Base-by-base conservation (phyloP, 768 basidiomycete genomes). In the Leccinum variicolor region DNA sequence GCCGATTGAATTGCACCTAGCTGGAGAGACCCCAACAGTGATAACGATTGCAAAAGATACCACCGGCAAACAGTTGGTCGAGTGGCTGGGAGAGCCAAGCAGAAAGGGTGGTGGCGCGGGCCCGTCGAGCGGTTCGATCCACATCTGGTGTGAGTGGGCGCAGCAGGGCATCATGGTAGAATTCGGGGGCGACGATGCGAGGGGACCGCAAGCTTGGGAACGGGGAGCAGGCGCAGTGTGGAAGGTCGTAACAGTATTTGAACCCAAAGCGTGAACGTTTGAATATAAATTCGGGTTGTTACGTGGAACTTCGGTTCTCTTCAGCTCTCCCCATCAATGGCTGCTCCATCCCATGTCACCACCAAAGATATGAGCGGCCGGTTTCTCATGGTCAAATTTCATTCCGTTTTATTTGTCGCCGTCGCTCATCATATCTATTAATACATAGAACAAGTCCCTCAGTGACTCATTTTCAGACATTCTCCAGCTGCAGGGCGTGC, bases 111-210 rank as follows among this genome's bases (percentile, higher is more conserved):
- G 94, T 21, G 94, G 95, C 1, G 77, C 84, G 9, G 92, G 92
- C 1, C 91, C 92, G 13, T 88, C 87, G 21, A 84, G 85, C 2
- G 90, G 90, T 39, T 92, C 89, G 31, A 90, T 96, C 63, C 87
- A 87, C 28, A 92, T 96, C 62, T 97, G 93, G 92, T 90, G 93
- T 62, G 93, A 97, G 72, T 97, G 94, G 94, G 79, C 84, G 26
- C 81, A 76, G 63, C 81, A 87, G 59, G 92, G 91, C 2, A 68
- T 94, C 34, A 91, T 94, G 90, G 81, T 92, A 13, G 92, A 94
- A 65, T 91, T 92, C 68, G 90, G 89, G 0, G 91, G 90, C 1
- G 81, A 83, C 50, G 84, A 90, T 58, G 85, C 88, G 13, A 81
- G 81, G 56, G 91, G 92, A 2, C 87, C 89, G 6, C 85, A 89